Evolutionary conservation across 306 rosid genomes (phyloP).

Genomic region (Prunus mume): DNA sequence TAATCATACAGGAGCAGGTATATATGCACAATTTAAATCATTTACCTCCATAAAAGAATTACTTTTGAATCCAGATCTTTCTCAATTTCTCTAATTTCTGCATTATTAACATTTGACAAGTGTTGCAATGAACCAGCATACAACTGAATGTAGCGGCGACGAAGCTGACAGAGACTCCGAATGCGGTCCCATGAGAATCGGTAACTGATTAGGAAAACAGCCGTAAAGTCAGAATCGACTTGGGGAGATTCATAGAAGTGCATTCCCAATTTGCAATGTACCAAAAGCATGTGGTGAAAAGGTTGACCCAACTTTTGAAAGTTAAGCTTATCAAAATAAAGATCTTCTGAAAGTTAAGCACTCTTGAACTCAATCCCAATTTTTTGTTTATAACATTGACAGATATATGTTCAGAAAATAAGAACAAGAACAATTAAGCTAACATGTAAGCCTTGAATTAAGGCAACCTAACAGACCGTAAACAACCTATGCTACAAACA

Average conservation of each 20-base stretch:
- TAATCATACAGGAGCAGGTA: too few species aligned
- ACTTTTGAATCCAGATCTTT: slow-evolving; percentile 92
- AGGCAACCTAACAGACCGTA: background rate
- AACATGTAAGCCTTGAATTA: background rate
- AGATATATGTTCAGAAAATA: background rate
- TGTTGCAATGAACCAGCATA: slow-evolving; percentile 75
- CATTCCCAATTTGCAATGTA: background rate
- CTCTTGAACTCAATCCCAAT: background rate
- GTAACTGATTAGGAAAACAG: slow-evolving; percentile 55
- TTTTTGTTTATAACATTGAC: background rate
- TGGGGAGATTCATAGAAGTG: background rate
- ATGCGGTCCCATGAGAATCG: slow-evolving; percentile 94
- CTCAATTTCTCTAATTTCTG: slow-evolving; percentile 86
- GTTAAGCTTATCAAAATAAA: background rate
- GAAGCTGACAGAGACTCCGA: slow-evolving; percentile 79
- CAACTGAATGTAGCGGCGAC: slow-evolving; percentile 84
- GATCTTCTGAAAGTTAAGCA: background rate
- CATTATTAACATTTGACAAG: slow-evolving; percentile 31
- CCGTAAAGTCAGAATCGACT: slow-evolving; percentile 32
- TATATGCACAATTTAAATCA: background rate
- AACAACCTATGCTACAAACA: background rate
- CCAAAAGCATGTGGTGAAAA: slow-evolving; percentile 12
- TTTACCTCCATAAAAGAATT: slow-evolving; percentile 93
- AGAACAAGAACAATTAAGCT: background rate
- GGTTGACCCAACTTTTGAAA: background rate